Conservation (phyloP, 306 rosid species). For the Prunus campanulata region DNA sequence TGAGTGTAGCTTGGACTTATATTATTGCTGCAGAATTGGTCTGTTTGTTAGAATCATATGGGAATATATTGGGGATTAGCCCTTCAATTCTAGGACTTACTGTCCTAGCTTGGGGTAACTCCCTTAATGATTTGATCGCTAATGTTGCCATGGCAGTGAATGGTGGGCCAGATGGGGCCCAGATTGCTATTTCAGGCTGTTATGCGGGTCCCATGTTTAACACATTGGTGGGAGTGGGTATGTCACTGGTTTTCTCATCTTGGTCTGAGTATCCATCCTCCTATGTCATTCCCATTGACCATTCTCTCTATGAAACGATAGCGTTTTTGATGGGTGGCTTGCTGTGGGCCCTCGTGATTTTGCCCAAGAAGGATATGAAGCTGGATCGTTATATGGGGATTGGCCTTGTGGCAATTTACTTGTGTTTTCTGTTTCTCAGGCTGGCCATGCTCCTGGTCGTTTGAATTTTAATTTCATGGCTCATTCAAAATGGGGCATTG, state of each 20-base stretch:
- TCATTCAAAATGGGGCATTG: not conserved
- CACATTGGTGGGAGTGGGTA: slow-evolving; percentile 65
- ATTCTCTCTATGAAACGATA: slow-evolving; percentile 45
- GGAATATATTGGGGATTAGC: slow-evolving; percentile 61
- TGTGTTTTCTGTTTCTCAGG: slow-evolving; percentile 58
- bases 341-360: slow-evolving; percentile 71
- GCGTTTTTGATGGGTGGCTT: slow-evolving; percentile 55
- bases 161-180: slow-evolving; percentile 73
- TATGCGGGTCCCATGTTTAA: slow-evolving; percentile 83
- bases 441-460: slow-evolving; percentile 36
- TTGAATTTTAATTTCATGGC: slow-evolving; percentile 2
- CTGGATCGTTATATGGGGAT: slow-evolving; percentile 57
- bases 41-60: slow-evolving; percentile 56
- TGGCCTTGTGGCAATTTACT: slow-evolving; percentile 58
- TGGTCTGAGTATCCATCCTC: slow-evolving; percentile 49
- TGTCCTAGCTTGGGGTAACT: slow-evolving; percentile 93
- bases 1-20: slow-evolving; percentile 85
- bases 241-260: slow-evolving; percentile 50
- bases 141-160: slow-evolving; percentile 66
- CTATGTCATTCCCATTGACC: slow-evolving; percentile 43
- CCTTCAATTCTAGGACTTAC: slow-evolving; percentile 84
- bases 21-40: slow-evolving; percentile 69
- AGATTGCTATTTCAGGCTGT: slow-evolving; percentile 77
- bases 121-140: slow-evolving; percentile 72
- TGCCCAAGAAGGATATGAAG: slow-evolving; percentile 61